Base-by-base conservation (phyloP, 2,329 filamentous ascomycete species). In the Fusarium heterosporum region DNA sequence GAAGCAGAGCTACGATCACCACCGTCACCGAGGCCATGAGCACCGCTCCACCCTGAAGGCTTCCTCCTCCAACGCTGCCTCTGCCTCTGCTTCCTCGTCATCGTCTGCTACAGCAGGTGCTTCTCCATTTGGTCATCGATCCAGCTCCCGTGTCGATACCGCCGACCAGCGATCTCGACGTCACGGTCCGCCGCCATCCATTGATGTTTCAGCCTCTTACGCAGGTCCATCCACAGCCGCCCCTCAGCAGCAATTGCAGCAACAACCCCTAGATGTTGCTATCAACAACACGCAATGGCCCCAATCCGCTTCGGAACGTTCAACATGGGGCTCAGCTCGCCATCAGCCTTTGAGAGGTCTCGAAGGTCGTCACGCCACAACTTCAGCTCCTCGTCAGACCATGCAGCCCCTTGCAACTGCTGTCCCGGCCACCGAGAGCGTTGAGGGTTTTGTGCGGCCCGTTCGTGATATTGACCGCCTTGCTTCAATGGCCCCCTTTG, bases 381-480 rank as follows among this genome's bases (percentile, higher is more conserved):
- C 79, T 71, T 85, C 82, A 67, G 78, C 84, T 22, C 78, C 82
- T 45, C 81, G 83, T 40, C 83, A 85, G 40, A 55, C 68, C 38
- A 70, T 78, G 45, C 90, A 93, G 75, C 88, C 91, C 45, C 82
- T 93, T 28, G 87, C 89, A 32, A 86, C 90, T 9, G 85, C 89
- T 19, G 83, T 90, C 30, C 87, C 90, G 2, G 84, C 87, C 1
- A 89, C 91, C 76, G 91, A 93, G 71, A 81, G 85, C 16, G 80
- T 86, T 38, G 91, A 95, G 75, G 87, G 87, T 5, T 94, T 96
- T 74, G 87, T 96, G 61, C 88, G 93, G 50, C 92, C 91, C 9
- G 90, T 95, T 34, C 90, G 93, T 69, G 92, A 96, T 75, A 84
- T 88, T 42, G 93, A 98, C 76, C 89, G 93, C 61, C 85, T 96